A percentile compares a stretch with the other conserved stretches of the same genome.
Conservation (phyloP, 2,329 filamentous ascomycete genomes). For the Curvularia sp. region DNA sequence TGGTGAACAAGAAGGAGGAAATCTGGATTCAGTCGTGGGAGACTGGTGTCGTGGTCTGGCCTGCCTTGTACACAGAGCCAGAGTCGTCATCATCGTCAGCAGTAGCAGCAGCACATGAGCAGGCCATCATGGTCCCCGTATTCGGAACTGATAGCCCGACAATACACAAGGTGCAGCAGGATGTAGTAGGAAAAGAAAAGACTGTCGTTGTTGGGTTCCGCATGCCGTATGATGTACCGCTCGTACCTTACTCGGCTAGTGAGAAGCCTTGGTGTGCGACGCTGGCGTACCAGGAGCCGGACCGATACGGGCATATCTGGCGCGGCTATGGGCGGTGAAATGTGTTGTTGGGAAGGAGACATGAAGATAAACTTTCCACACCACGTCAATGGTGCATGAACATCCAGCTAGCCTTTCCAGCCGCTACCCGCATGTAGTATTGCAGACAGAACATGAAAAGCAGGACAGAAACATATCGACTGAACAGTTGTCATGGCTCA, state of each 20-base stretch:
- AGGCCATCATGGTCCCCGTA: slow-evolving; percentile 68
- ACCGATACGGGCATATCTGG: slow-evolving; percentile 63
- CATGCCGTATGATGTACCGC: slow-evolving; percentile 82
- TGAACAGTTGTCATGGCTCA: not conserved
- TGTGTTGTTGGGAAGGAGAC: not conserved
- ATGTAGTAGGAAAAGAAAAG: not conserved
- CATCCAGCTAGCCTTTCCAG: not conserved
- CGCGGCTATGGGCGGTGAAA: slow-evolving; percentile 21
- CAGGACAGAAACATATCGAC: no score
- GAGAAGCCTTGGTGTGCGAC: slow-evolving; percentile 83
- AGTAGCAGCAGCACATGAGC: not conserved
- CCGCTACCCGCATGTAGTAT: not conserved
- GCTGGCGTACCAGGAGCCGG: slow-evolving; percentile 64
- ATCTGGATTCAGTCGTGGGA: slow-evolving; percentile 82
- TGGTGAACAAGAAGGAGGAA: slow-evolving; percentile 63
- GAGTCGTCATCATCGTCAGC: slow-evolving; percentile 2
- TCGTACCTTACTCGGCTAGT: slow-evolving; percentile 67
- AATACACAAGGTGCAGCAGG: slow-evolving; percentile 11
- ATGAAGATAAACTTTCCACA: not conserved
- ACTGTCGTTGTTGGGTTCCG: slow-evolving; percentile 68
- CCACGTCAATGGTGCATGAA: not conserved
- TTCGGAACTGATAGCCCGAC: slow-evolving; percentile 59
- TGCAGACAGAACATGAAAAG: not conserved
- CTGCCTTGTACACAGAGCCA: slow-evolving; percentile 58
- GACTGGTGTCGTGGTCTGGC: slow-evolving; percentile 84